Evolutionary conservation across 345 rosid species (phyloP).

Genomic region (Bruguiera gymnorhiza): DNA sequence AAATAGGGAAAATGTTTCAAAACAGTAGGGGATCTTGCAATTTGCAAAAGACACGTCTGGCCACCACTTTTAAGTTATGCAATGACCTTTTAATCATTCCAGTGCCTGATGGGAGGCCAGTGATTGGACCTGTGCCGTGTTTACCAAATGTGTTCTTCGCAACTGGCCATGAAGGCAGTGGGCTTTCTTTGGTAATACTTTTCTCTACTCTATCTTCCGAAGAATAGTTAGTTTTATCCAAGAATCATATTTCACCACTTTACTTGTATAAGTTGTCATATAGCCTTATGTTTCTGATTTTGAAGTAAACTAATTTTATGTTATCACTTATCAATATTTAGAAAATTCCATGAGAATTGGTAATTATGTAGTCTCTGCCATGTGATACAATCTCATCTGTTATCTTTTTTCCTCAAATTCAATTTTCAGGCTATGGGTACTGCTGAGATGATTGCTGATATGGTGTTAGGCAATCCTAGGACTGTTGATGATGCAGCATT

Average conservation of each 20-base stretch:
- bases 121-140: constrained; percentile 69
- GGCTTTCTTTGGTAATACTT: constrained; percentile 73
- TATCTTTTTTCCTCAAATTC: constrained; percentile 18
- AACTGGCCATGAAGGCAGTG: constrained; percentile 95
- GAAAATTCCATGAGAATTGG: not conserved
- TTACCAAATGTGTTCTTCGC: constrained; percentile 66
- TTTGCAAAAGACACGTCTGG: not conserved
- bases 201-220: not conserved
- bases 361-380: not conserved
- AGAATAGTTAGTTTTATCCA: not conserved
- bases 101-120: constrained; percentile 95
- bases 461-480: constrained; percentile 58
- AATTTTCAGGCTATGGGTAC: constrained; percentile 75
- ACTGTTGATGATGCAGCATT: constrained; percentile 49
- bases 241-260: not conserved
- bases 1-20: not conserved
- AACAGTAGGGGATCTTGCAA: not conserved
- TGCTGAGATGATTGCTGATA: constrained; percentile 79
- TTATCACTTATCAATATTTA: not conserved
- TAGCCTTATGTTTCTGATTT: not conserved
- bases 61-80: constrained; percentile 1
- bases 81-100: constrained; percentile 19
- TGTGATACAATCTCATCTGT: not conserved
- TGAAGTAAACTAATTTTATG: not conserved
- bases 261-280: not conserved